Evolutionary conservation across 2,329 filamentous ascomycete species (phyloP).

Genomic region (Dryadomyces quercus-mongolicae): DNA sequence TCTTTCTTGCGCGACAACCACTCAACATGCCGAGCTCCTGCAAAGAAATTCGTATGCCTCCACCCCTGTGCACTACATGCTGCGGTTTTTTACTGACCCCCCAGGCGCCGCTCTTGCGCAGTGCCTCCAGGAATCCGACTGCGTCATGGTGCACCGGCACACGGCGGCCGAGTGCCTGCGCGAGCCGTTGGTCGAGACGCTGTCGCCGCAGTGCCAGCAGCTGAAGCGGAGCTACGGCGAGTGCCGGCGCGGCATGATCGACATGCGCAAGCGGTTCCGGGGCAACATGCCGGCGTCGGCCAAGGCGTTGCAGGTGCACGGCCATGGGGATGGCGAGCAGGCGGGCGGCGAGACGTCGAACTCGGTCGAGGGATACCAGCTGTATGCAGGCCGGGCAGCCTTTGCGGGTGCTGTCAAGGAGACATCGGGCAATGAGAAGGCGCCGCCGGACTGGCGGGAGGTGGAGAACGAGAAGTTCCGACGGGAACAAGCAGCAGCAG

Average conservation of each 20-base stretch:
- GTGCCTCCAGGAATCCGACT: conserved; percentile 94
- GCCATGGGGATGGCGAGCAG: conserved; percentile 38
- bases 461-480: conserved; percentile 51
- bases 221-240: conserved; percentile 87
- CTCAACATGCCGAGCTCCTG: conserved; percentile 72
- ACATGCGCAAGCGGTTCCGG: conserved; percentile 97
- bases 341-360: conserved; percentile 14
- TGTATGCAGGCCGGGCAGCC: conserved; percentile 68
- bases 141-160: conserved; percentile 86
- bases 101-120: conserved; percentile 80
- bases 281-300: conserved; percentile 79
- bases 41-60: conserved; percentile 84
- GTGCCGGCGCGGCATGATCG: conserved; percentile 91
- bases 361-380: conserved; percentile 39
- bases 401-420: conserved; percentile 52
- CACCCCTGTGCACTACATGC: no score
- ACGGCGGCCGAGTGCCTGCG: conserved; percentile 79
- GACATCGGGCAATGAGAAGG: conserved; percentile 55
- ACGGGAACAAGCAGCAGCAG: conserved; percentile 18
- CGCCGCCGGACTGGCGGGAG: conserved; percentile 50
- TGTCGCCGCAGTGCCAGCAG: conserved; percentile 83
- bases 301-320: conserved; percentile 27
- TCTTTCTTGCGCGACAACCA: background rate
- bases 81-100: background rate
- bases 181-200: conserved; percentile 64